Evolutionary conservation across 2,329 filamentous ascomycete genomes (phyloP), one percentile per base, ranked within the genome.

Genomic region (Saccharata proteae): DNA sequence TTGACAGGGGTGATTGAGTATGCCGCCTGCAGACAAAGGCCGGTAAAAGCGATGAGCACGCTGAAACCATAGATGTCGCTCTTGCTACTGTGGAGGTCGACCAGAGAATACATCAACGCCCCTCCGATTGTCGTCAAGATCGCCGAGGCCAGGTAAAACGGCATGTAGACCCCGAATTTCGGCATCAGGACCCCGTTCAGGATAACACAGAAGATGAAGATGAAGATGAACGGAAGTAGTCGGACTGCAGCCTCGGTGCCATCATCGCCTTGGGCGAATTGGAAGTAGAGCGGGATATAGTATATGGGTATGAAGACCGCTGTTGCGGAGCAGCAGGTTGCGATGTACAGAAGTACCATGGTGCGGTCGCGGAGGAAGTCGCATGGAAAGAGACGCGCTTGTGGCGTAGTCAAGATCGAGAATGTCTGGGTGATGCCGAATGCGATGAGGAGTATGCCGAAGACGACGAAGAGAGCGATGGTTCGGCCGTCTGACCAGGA

Each of bases 381-480:
- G 1, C 56, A 44, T 0, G 69, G 70, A 34, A 72, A 67, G 4
- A 70, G 43, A 0, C 68, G 57, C 4, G 54, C 38, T 4, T 54
- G 46, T 0, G 42, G 39, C 1, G 53, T 63, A 0, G 68, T 72
- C 25, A 64, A 46, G 18, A 71, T 38, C 14, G 44, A 31, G 35
- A 49, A 59, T 16, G 28, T 20, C 42, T 74, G 68, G 28, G 68
- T 63, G 0, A 64, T 1, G 3, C 39, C 39, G 38, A 72, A 71
- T 5, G 50, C 38, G 18, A 64, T 44, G 21, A 62, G 48, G 0
- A 63, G 41, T 0, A 65, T 46, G 1, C 51, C 63, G n/a, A 61
- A 63, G 2, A 65, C 43, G 12, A 64, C 51, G 42, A 67, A 69
- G 4, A 64, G 49, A 1, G 54, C 55, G 29, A 74, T 67, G 13